These are phyloP conservation scores for Cyamopsis tetragonoloba DNA, from an alignment of 306 rosid species.

Conservation along the genomic window DNA sequence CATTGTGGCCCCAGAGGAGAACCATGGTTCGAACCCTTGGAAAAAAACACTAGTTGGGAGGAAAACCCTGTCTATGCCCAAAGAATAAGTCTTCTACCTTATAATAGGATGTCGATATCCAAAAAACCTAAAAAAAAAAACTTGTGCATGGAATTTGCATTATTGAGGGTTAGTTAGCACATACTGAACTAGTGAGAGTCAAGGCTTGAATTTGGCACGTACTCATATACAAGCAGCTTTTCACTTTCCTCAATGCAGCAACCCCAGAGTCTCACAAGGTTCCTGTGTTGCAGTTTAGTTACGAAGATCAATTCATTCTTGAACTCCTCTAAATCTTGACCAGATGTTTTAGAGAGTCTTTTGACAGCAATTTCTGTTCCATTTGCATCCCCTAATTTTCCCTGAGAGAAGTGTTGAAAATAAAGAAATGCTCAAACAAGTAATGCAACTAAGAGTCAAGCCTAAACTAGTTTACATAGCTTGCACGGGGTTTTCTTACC, in stretches of 20 bases:
- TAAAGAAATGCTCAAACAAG: not conserved
- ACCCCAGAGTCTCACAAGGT: slow-evolving; percentile 60
- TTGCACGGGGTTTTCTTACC: too few relatives aligned
- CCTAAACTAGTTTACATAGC: too few relatives aligned
- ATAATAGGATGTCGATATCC: too few relatives aligned
- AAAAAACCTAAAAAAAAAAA: too few relatives aligned
- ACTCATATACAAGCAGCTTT: slow-evolving; percentile 60
- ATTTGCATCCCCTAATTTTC: slow-evolving; percentile 40
- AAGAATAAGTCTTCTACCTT: too few relatives aligned
- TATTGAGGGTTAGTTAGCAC: not conserved
- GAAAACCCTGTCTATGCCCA: too few relatives aligned
- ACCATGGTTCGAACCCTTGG: too few relatives aligned
- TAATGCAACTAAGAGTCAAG: not conserved
- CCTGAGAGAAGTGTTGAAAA: slow-evolving; percentile 35
- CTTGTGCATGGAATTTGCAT: not conserved
- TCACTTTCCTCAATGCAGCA: slow-evolving; percentile 52
- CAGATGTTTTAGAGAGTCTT: slow-evolving; percentile 50
- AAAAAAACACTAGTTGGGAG: too few relatives aligned
- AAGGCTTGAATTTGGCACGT: slow-evolving; percentile 51
- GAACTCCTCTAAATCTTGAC: slow-evolving; percentile 56
- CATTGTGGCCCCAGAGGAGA: too few relatives aligned
- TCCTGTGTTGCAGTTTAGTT: slow-evolving; percentile 56
- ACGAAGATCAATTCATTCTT: slow-evolving; percentile 57
- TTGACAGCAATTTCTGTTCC: slow-evolving; percentile 58
- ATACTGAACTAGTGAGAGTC: slow-evolving; percentile 45